Evolutionary conservation across 2,329 filamentous ascomycete species (phyloP).

Genomic region (Penicillium vulpinum): DNA sequence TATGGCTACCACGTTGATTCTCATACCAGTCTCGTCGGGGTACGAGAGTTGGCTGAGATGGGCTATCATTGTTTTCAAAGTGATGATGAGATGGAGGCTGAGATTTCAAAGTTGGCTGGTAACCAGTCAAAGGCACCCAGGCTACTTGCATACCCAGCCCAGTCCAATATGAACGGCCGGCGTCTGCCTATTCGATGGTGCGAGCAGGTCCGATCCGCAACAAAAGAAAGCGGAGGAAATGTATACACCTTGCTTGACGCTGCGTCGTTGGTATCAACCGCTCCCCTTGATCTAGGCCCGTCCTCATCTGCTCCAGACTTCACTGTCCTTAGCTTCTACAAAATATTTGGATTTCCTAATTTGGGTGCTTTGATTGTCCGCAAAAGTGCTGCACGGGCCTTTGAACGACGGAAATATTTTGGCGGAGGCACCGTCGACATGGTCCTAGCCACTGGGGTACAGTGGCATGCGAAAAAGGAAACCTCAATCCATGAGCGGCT

Average conservation of each 20-base stretch:
- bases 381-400: slow-evolving; percentile 64
- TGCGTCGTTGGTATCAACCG: slow-evolving; percentile 76
- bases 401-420: slow-evolving; percentile 75
- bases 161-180: slow-evolving; percentile 88
- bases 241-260: slow-evolving; percentile 77
- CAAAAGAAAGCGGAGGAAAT: slow-evolving; percentile 32
- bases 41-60: slow-evolving; percentile 66
- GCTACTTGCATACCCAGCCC: slow-evolving; percentile 80
- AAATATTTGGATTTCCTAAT: slow-evolving; percentile 97
- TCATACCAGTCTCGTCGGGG: slow-evolving; percentile 84
- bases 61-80: slow-evolving; percentile 64
- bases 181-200: slow-evolving; percentile 73
- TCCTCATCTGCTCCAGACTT: slow-evolving; percentile 72
- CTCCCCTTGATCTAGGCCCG: slow-evolving; percentile 69
- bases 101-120: slow-evolving; percentile 53
- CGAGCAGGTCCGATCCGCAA: slow-evolving; percentile 44
- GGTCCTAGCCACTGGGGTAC: slow-evolving; percentile 72
- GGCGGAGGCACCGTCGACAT: slow-evolving; percentile 93
- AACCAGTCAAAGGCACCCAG: slow-evolving; percentile 23
- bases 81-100: slow-evolving; percentile 63
- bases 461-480: slow-evolving; percentile 79
- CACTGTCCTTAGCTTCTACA: slow-evolving; percentile 84
- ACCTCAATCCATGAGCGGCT: slow-evolving; percentile 73
- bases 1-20: slow-evolving; percentile 82
- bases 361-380: slow-evolving; percentile 81